Percentiles rank a stretch among this genome's conserved stretches.
phyloP scores from a whole-genome alignment of 1,139 yeast species.

The Wickerhamomyces sp. region DNA sequence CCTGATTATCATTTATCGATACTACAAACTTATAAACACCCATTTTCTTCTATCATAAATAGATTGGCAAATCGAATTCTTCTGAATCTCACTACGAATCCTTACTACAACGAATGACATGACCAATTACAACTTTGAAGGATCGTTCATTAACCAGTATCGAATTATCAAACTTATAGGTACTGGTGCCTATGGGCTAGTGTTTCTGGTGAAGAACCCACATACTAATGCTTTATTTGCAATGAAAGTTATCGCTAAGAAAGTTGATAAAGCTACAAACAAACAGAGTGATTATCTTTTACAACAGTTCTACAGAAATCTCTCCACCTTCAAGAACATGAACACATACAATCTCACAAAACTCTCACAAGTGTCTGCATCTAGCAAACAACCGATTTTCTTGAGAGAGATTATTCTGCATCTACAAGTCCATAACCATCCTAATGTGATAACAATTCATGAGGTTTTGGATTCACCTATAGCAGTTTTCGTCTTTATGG shows the following conservation, averaged over 20 bases:
- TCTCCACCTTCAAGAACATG: constrained; percentile 5
- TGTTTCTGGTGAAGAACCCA: constrained; percentile 63
- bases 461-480: constrained; percentile 58
- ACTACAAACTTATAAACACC: too few relatives aligned
- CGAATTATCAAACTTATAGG: constrained; percentile 61
- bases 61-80: too few relatives aligned
- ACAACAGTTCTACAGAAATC: constrained; percentile 3
- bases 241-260: constrained; percentile 66
- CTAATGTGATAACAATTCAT: constrained; percentile 71
- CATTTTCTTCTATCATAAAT: too few relatives aligned
- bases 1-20: too few relatives aligned
- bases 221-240: constrained; percentile 53
- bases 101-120: not conserved
- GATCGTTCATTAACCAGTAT: constrained; percentile 35
- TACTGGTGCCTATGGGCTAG: constrained; percentile 86
- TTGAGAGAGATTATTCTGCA: constrained; percentile 72
- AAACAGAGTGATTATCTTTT: constrained; percentile 21
- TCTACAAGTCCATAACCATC: constrained; percentile 69
- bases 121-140: not conserved
- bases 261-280: constrained; percentile 26
- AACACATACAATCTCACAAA: constrained; percentile 4
- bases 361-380: not conserved
- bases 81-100: not conserved
- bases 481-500: constrained; percentile 71
- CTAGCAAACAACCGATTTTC: constrained; percentile 33